A percentile compares a stretch with the other conserved stretches of the same genome.
Conservation (phyloP, 2,329 filamentous ascomycete genomes). For the Sporothrix brunneoviolacea region DNA sequence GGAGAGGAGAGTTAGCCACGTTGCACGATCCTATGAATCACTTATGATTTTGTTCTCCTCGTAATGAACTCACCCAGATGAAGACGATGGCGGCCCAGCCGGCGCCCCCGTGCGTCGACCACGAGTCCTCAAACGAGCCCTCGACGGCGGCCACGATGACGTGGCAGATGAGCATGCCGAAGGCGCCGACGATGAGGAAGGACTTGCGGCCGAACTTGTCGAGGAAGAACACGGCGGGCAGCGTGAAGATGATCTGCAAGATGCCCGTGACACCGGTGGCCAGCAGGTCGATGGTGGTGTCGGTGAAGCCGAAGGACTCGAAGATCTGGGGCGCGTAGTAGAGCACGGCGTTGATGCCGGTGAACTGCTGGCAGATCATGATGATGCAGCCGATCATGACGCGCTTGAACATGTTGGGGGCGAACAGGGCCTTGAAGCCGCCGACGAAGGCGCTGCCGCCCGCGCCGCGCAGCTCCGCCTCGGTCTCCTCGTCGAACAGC, state of each 20-base stretch:
- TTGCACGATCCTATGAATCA: too few species aligned
- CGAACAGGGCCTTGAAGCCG: conserved; percentile 63
- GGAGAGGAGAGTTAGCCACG: too few species aligned
- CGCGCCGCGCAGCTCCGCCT: conserved; percentile 62
- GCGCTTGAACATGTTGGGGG: conserved; percentile 45
- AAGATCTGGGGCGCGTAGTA: conserved; percentile 67
- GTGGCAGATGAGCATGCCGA: conserved; percentile 69
- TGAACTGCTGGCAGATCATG: conserved; percentile 54
- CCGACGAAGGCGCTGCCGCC: conserved; percentile 56
- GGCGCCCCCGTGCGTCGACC: conserved; percentile 6
- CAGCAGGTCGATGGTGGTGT: conserved; percentile 51
- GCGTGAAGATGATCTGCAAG: conserved; percentile 35
- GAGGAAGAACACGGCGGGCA: conserved; percentile 52
- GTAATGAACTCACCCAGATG: too few species aligned
- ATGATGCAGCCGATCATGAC: conserved; percentile 37
- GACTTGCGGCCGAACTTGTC: conserved; percentile 37
- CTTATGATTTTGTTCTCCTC: too few species aligned
- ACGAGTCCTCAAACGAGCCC: conserved; percentile 35
- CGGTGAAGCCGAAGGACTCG: conserved; percentile 53
- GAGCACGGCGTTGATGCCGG: conserved; percentile 50
- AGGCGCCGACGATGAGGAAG: conserved; percentile 21
- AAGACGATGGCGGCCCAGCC: conserved; percentile 12
- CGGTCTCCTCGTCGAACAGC: conserved; percentile 65
- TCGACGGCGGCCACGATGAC: conserved; percentile 76
- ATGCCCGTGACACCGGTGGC: conserved; percentile 59